Evolutionary conservation across 2,329 filamentous ascomycete species (phyloP), one percentile per base, ranked within the genome.

Genomic region (Teratosphaeria zuluensis): DNA sequence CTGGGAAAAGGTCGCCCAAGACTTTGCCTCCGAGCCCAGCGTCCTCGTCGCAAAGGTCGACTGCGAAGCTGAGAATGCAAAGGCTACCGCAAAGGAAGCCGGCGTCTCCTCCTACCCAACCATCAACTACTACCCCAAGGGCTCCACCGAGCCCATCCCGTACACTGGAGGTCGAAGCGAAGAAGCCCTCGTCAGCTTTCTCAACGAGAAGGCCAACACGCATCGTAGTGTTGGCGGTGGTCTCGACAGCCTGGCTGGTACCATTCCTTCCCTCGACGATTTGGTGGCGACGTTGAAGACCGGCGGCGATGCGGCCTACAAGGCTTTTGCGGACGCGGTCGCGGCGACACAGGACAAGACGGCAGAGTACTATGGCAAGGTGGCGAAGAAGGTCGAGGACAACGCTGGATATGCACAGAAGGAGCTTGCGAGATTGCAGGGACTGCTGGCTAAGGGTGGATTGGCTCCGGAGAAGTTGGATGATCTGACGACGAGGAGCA

Each of bases 21-120:
- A 91, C 76, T 99, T 92, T 76, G 81, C 81, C 65, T 82, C 80
- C 72, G 94, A 99, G 70, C 76, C 85, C 61, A 80, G 82, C 64
- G 90, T 99, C 63, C 73, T 96, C 52, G 85, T 99, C 70, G 94
- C 91, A 75, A 97, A 99, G 80, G 88, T 99, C 62, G 92, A 99
- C 72, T 92, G 90, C 70, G 92, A 99, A 77, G 85, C 88, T 32
- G 85, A 89, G 68, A 90, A 90, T 75, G 84, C 87, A 75, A 96
- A 96, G 78, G 82, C 83, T 52, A 85, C 86, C 55, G 87, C 91
- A 56, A 76, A 84, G 71, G 84, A 86, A 56, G 86, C 94, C 72
- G 90, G 86, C 61, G 84, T 99, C 66, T 82, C 82, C 58, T 90
- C 88, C 38, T 99, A 95, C 81, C 94, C 94, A 55, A 99, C 94